phyloP scores from a whole-genome alignment of 352 stramenopile genomes.

The Phytophthora hybrid region DNA sequence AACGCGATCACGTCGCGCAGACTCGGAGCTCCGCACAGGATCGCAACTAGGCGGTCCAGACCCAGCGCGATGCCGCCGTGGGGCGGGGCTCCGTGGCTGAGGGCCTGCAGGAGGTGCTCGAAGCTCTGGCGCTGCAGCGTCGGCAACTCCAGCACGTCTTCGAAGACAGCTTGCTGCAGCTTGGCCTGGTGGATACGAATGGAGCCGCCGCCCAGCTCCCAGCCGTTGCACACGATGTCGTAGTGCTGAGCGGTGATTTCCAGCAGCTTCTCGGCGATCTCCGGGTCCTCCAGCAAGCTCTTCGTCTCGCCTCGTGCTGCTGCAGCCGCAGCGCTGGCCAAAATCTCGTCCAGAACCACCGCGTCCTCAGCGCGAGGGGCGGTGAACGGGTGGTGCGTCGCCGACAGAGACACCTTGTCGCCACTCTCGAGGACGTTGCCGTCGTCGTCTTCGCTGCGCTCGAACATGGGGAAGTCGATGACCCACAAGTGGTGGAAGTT shows the following conservation, averaged over 20 bases:
- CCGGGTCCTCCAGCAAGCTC: slow-evolving; percentile 58
- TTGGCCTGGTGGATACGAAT: slow-evolving; percentile 85
- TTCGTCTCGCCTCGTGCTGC: slow-evolving; percentile 31
- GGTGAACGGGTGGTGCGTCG: slow-evolving; percentile 91
- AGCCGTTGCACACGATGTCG: slow-evolving; percentile 91
- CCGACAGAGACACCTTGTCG: slow-evolving; percentile 59
- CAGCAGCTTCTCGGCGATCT: slow-evolving; percentile 64
- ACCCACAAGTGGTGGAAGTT: slow-evolving; percentile 89
- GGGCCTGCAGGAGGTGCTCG: slow-evolving; percentile 81
- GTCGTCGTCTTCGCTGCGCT: slow-evolving; percentile 68
- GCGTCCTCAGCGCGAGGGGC: slow-evolving; percentile 62
- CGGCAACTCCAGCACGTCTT: slow-evolving; percentile 79
- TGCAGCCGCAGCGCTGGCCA: slow-evolving; percentile 25
- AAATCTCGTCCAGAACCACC: slow-evolving; percentile 55
- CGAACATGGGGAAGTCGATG: slow-evolving; percentile 91
- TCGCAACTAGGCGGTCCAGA: slow-evolving; percentile 85
- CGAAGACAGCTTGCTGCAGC: slow-evolving; percentile 81
- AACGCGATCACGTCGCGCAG: slow-evolving; percentile 93
- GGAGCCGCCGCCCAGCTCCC: slow-evolving; percentile 86
- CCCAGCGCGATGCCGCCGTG: slow-evolving; percentile 89
- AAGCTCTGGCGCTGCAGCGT: slow-evolving; percentile 80
- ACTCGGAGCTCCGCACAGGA: slow-evolving; percentile 80
- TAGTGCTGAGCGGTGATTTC: slow-evolving; percentile 84
- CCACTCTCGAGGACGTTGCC: slow-evolving; percentile 36
- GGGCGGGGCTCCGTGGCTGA: slow-evolving; percentile 80